phyloP scores from a whole-genome alignment of 805 yeast species.

The Zygotorulaspora chibaensis region DNA sequence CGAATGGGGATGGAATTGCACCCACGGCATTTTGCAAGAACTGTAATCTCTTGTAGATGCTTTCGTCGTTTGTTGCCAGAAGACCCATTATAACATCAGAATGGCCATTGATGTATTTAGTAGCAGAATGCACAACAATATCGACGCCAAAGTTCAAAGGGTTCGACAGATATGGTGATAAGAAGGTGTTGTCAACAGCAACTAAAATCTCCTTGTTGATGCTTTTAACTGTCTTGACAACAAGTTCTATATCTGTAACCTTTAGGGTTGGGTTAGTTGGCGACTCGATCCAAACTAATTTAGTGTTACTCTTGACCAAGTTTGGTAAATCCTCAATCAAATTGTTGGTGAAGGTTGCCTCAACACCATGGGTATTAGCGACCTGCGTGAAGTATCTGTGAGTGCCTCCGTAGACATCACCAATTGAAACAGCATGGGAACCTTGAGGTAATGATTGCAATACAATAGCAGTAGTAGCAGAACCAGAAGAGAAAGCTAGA shows the following conservation, averaged over 20 bases:
- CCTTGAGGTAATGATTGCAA: slow-evolving; percentile 69
- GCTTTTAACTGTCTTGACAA: slow-evolving; percentile 50
- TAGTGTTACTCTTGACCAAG: slow-evolving; percentile 58
- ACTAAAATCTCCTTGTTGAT: slow-evolving; percentile 52
- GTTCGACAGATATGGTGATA: slow-evolving; percentile 82
- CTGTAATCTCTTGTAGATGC: slow-evolving; percentile 57
- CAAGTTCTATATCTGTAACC: slow-evolving; percentile 67
- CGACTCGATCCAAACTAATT: slow-evolving; percentile 81
- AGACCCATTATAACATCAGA: slow-evolving; percentile 88
- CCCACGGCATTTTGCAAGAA: slow-evolving; percentile 87
- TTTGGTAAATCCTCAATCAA: slow-evolving; percentile 54
- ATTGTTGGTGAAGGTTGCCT: slow-evolving; percentile 61
- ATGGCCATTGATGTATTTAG: slow-evolving; percentile 89
- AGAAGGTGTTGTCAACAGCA: slow-evolving; percentile 85
- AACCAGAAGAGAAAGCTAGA: slow-evolving; percentile 78
- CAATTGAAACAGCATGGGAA: slow-evolving; percentile 71
- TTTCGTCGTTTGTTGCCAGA: slow-evolving; percentile 62
- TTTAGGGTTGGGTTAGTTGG: slow-evolving; percentile 86
- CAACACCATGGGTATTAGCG: slow-evolving; percentile 73
- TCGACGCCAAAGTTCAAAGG: slow-evolving; percentile 83
- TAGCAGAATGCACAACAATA: slow-evolving; percentile 81
- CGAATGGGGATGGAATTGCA: slow-evolving; percentile 85
- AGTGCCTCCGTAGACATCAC: slow-evolving; percentile 89
- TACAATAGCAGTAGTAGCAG: slow-evolving; percentile 75
- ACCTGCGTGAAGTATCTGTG: slow-evolving; percentile 87